These are phyloP conservation scores for Colletotrichum liaoningense DNA, from an alignment of 2,329 filamentous ascomycete genomes.

Conservation along the genomic window DNA sequence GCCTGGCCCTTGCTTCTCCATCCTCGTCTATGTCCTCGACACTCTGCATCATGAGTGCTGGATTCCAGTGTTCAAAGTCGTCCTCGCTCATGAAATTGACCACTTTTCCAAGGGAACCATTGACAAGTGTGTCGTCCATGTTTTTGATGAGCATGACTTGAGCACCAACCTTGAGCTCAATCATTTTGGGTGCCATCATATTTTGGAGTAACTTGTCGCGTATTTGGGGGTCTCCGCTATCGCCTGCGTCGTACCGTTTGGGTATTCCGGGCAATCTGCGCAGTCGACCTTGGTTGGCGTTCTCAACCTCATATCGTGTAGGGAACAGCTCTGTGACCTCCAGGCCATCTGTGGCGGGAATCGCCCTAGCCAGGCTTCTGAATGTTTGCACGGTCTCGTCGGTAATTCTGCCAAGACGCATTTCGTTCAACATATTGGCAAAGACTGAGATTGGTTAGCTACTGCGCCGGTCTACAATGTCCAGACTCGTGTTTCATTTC, in stretches of 20 bases:
- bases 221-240: conserved; percentile 77
- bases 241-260: conserved; percentile 77
- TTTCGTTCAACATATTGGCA: conserved; percentile 96
- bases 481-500: neutral
- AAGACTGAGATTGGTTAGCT: conserved; percentile 68
- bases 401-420: conserved; percentile 87
- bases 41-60: conserved; percentile 52
- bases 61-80: conserved; percentile 49
- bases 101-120: conserved; percentile 91
- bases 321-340: conserved; percentile 92
- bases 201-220: conserved; percentile 85
- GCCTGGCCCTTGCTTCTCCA: conserved; percentile 59
- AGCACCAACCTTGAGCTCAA: conserved; percentile 88
- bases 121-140: conserved; percentile 92
- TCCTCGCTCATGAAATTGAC: conserved; percentile 75
- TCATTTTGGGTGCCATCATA: conserved; percentile 89
- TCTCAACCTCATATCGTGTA: conserved; percentile 88
- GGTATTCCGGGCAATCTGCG: conserved; percentile 75
- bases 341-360: conserved; percentile 81
- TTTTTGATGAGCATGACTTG: conserved; percentile 99
- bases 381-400: conserved; percentile 83
- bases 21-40: conserved; percentile 47
- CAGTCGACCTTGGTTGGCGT: conserved; percentile 83
- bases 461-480: neutral
- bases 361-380: conserved; percentile 75